Percentiles rank a stretch among this genome's conserved stretches.
Conservation (phyloP, 371 early-diverging fungal species). For the Funneliformis caledonium region DNA sequence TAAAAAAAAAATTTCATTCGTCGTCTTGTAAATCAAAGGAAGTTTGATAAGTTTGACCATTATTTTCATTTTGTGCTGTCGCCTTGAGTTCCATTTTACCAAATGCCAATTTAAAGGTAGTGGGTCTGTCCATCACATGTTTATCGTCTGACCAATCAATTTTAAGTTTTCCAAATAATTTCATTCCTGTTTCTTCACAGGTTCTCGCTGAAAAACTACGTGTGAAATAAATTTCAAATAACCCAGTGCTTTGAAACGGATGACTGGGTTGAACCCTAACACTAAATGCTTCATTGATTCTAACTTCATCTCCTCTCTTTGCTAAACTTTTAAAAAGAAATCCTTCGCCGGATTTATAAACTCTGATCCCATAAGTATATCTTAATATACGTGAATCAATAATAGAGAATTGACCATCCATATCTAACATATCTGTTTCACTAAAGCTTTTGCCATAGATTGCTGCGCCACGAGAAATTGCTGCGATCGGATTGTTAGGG, state of each 20-base stretch:
- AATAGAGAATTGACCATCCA: background rate
- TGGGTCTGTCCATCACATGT: background rate
- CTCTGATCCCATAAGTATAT: constrained; percentile 24
- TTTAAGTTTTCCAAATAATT: constrained; percentile 16
- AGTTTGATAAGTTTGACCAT: constrained; percentile 21
- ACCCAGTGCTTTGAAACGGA: background rate
- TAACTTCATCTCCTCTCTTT: background rate
- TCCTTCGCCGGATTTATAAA: background rate
- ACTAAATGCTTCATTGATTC: constrained; percentile 27
- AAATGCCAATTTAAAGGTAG: constrained; percentile 22
- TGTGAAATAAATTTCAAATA: constrained; percentile 26
- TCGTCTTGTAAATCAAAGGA: background rate
- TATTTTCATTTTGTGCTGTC: background rate
- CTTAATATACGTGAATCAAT: constrained; percentile 5
- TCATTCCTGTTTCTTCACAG: constrained; percentile 28
- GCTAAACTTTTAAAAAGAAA: background rate
- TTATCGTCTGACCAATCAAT: background rate
- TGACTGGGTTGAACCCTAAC: background rate
- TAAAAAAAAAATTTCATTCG: background rate
- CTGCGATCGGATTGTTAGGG: constrained; percentile 8
- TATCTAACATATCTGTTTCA: background rate
- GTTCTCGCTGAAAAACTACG: background rate
- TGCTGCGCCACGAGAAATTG: constrained; percentile 21
- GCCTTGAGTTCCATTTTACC: constrained; percentile 37
- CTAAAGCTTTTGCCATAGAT: background rate